These are phyloP conservation scores for Coriaria nepalensis DNA, from an alignment of 306 rosid species.

Conservation along the genomic window DNA sequence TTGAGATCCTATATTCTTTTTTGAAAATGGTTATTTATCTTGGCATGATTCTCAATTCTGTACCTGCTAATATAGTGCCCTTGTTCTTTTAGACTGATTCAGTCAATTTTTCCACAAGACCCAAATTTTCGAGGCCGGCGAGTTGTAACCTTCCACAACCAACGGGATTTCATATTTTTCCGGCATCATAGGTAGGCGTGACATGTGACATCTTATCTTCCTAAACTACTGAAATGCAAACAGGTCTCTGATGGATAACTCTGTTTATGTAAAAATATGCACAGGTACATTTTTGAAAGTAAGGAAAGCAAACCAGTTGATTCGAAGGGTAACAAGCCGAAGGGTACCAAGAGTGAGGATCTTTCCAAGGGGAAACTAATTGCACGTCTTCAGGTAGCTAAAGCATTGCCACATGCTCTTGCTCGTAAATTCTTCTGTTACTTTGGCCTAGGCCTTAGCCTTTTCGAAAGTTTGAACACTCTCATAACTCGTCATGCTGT, in stretches of 20 bases:
- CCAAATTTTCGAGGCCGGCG: slow-evolving; percentile 79
- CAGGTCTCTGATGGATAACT: slow-evolving; percentile 12
- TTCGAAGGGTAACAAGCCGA: slow-evolving; percentile 35
- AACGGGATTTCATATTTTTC: slow-evolving; percentile 82
- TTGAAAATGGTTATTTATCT: slow-evolving; percentile 8
- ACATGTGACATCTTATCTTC: slow-evolving; percentile 10
- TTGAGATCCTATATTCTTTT: slow-evolving; percentile 13
- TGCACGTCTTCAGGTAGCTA: slow-evolving; percentile 80
- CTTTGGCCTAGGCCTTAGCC: slow-evolving; percentile 1
- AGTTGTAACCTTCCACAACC: slow-evolving; percentile 92
- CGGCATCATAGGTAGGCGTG: slow-evolving; percentile 97
- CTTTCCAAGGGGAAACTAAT: slow-evolving; percentile 32
- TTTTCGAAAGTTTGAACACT: too few relatives aligned
- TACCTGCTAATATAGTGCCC: slow-evolving; percentile 8
- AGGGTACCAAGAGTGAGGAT: slow-evolving; percentile 32
- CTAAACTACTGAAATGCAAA: slow-evolving; percentile 1
- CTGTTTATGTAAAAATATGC: slow-evolving; percentile 3
- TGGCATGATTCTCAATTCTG: slow-evolving; percentile 7
- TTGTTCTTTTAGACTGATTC: slow-evolving; percentile 45
- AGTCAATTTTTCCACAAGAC: slow-evolving; percentile 77
- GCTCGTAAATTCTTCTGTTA: background rate
- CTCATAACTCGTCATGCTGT: background rate
- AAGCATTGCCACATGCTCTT: background rate
- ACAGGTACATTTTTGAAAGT: slow-evolving; percentile 70
- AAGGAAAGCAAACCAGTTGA: slow-evolving; percentile 46